A percentile compares a stretch with the other conserved stretches of the same genome.
Conservation (phyloP, 805 yeast species). For the Teunomyces pallodes region DNA sequence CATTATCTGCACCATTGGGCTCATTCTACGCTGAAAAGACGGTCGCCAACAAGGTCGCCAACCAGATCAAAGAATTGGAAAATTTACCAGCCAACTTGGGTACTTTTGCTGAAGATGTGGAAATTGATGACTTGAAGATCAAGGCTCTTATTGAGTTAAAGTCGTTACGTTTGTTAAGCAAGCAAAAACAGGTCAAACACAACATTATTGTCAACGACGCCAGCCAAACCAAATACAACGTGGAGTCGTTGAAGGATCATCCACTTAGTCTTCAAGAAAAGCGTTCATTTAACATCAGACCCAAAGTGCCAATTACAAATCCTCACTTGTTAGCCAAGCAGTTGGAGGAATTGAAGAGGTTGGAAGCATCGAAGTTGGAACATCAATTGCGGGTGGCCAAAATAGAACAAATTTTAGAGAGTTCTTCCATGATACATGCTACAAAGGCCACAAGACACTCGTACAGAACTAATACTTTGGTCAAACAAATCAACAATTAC, state of each 20-base stretch:
- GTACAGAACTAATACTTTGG: constrained; percentile 24
- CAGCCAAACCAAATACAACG: constrained; percentile 53
- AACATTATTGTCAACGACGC: constrained; percentile 53
- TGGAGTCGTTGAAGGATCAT: constrained; percentile 49
- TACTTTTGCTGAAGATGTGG: constrained; percentile 31
- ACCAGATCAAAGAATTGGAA: constrained; percentile 61
- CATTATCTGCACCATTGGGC: constrained; percentile 47
- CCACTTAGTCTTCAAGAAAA: constrained; percentile 64
- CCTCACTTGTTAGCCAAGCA: constrained; percentile 76
- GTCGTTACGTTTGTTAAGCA: constrained; percentile 58
- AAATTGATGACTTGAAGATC: constrained; percentile 58
- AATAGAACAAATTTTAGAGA: constrained; percentile 22
- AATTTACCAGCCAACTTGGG: constrained; percentile 69
- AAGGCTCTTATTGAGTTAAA: constrained; percentile 69
- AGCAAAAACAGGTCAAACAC: constrained; percentile 70
- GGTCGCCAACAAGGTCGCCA: constrained; percentile 52
- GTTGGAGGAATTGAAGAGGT: constrained; percentile 66
- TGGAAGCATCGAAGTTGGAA: constrained; percentile 39
- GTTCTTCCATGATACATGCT: constrained; percentile 23
- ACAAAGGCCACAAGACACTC: constrained; percentile 18
- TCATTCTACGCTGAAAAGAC: constrained; percentile 49
- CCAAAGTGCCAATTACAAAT: constrained; percentile 67
- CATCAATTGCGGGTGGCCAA: constrained; percentile 25
- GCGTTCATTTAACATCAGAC: constrained; percentile 64
- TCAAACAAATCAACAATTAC: constrained; percentile 41